Percentiles rank a stretch among this genome's conserved stretches.
These are phyloP conservation scores for Trebouxia sp. DNA, from an alignment of 139 green algal species.

Conservation along the genomic window DNA sequence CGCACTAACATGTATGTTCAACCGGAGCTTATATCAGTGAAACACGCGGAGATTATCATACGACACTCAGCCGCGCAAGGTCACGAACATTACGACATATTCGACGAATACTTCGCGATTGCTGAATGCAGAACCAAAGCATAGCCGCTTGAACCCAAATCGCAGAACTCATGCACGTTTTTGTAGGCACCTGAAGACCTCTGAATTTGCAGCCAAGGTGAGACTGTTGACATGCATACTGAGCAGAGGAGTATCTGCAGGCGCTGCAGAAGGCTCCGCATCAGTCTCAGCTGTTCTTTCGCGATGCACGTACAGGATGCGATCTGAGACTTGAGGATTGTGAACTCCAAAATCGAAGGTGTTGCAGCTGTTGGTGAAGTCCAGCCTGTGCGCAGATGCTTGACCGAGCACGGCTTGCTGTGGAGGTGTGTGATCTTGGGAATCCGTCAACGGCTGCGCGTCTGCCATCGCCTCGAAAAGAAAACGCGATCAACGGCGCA, in stretches of 20 bases:
- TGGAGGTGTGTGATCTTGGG: no score
- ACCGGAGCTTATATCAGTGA: neutral
- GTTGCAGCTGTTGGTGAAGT: neutral
- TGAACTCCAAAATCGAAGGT: conserved; percentile 9
- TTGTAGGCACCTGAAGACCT: neutral
- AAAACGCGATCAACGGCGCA: no score
- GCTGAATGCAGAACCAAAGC: neutral
- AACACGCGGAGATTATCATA: neutral
- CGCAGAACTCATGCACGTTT: neutral
- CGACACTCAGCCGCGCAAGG: neutral
- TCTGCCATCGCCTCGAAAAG: no score
- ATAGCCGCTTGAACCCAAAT: neutral
- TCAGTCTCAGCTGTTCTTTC: neutral
- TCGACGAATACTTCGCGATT: neutral
- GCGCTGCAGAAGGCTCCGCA: neutral
- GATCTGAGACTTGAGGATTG: conserved; percentile 9
- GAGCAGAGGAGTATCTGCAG: neutral
- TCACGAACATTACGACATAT: neutral
- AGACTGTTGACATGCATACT: conserved; percentile 18
- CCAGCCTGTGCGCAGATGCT: no score
- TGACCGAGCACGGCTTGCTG: no score
- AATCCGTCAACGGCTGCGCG: no score
- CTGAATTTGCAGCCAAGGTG: conserved; percentile 13
- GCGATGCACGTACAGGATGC: neutral
- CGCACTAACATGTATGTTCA: neutral